Conservation (phyloP, 495 filamentous ascomycete species). For the Hypoxylon fuscum region DNA sequence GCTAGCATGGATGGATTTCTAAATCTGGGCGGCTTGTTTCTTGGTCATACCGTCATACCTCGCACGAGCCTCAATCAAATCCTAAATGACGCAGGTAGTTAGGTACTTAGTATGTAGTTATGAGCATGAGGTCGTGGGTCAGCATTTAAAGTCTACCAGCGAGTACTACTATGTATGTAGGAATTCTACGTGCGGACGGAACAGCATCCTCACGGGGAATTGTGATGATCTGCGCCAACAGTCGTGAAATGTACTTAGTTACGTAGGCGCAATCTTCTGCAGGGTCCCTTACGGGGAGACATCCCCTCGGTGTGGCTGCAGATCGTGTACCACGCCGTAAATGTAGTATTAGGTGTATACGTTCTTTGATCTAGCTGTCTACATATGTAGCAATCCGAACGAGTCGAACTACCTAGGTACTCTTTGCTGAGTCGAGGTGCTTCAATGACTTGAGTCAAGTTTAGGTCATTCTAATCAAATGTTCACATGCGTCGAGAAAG, state of each 20-base stretch:
- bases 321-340: constrained; percentile 30
- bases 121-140: constrained; percentile 29
- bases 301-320: constrained; percentile 39
- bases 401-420: background rate
- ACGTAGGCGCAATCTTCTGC: constrained; percentile 39
- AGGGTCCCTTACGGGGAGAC: constrained; percentile 37
- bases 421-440: too few relatives aligned
- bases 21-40: constrained; percentile 23
- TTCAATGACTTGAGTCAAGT: too few relatives aligned
- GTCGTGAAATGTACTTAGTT: constrained; percentile 15
- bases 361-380: background rate
- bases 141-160: constrained; percentile 8
- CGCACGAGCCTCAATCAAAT: constrained; percentile 37
- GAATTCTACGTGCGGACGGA: constrained; percentile 12
- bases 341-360: constrained; percentile 14
- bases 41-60: constrained; percentile 43
- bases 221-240: constrained; percentile 20
- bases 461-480: background rate
- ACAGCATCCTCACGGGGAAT: constrained; percentile 15
- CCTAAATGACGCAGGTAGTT: constrained; percentile 14
- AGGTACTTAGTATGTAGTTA: background rate
- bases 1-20: too few relatives aligned
- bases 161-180: constrained; percentile 2
- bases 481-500: too few relatives aligned
- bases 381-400: background rate